Conservation (phyloP, 2,329 filamentous ascomycete species). For the Catunica adiposa region DNA sequence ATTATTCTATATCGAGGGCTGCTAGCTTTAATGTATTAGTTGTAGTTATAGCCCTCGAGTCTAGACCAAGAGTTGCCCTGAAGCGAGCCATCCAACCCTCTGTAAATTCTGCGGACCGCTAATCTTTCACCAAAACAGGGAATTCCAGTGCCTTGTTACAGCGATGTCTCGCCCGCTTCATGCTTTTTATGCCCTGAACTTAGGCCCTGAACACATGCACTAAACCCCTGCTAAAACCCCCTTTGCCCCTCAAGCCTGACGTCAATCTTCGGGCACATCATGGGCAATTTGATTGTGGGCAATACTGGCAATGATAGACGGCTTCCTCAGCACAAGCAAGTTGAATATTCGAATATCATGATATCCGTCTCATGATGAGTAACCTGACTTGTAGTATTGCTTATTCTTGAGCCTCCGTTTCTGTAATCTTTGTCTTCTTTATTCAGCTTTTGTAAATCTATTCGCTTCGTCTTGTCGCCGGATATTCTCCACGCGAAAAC, state of each 20-base stretch:
- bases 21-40: no score
- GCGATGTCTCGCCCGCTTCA: not conserved
- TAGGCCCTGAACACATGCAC: not conserved
- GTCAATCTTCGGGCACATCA: not conserved
- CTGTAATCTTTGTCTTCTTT: not conserved
- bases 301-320: not conserved
- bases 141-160: not conserved
- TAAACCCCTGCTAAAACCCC: not conserved
- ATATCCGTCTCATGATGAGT: no score
- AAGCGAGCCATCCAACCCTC: not conserved
- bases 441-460: not conserved
- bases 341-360: no score
- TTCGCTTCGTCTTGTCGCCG: not conserved
- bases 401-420: no score
- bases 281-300: not conserved
- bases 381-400: no score
- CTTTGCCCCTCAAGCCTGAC: conserved; percentile 1
- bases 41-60: no score
- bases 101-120: not conserved
- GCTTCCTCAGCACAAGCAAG: not conserved
- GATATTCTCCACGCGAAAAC: not conserved
- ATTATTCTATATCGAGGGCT: no score
- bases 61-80: no score
- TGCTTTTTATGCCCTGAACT: not conserved
- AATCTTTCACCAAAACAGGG: not conserved